These are phyloP conservation scores for Coemansia sp. DNA, from an alignment of 192 early-diverging fungal genomes.

Conservation along the genomic window DNA sequence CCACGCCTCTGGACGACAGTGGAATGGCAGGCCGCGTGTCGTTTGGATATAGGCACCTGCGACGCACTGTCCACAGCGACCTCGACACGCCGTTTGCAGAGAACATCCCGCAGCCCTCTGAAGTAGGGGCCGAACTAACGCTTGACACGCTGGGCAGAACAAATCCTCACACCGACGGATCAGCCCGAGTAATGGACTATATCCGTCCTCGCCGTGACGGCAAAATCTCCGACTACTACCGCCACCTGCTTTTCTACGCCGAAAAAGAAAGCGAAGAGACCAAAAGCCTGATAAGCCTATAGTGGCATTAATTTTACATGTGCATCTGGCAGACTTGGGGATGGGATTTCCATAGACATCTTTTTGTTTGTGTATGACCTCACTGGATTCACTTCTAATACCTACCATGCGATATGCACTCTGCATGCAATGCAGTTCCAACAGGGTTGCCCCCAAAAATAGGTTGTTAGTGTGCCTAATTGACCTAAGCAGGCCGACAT, in stretches of 20 bases:
- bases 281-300: conserved; percentile 29
- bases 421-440: conserved; percentile 7
- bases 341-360: neutral
- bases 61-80: conserved; percentile 38
- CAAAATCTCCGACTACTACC: conserved; percentile 45
- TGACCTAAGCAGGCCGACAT: neutral
- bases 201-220: conserved; percentile 47
- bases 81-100: conserved; percentile 38
- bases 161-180: conserved; percentile 44
- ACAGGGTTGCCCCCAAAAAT: conserved; percentile 4
- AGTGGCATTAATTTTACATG: neutral
- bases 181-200: conserved; percentile 47
- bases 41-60: conserved; percentile 24
- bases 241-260: conserved; percentile 32
- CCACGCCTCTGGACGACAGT: conserved; percentile 38
- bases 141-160: conserved; percentile 49
- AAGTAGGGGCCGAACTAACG: conserved; percentile 44
- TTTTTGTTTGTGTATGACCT: neutral
- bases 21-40: conserved; percentile 26
- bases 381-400: neutral
- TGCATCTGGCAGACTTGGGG: neutral
- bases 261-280: conserved; percentile 12
- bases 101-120: conserved; percentile 36
- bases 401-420: conserved; percentile 4
- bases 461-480: neutral